Conservation (phyloP, 345 rosid species). For the Euphorbia lathyris region DNA sequence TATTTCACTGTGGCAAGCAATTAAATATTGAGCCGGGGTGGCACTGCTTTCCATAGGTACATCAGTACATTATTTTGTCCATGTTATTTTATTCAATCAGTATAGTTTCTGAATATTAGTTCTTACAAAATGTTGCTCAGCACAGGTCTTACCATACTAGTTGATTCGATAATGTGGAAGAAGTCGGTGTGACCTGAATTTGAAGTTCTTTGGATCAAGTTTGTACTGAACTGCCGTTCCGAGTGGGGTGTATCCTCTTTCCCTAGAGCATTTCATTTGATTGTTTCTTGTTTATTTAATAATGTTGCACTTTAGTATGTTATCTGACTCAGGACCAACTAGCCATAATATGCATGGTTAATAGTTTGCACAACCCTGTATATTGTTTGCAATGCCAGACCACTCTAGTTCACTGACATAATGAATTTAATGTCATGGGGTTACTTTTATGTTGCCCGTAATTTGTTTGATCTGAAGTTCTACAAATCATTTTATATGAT, state of each 20-base stretch:
- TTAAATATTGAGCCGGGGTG: slow-evolving; percentile 53
- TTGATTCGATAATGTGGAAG: slow-evolving; percentile 96
- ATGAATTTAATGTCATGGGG: neutral
- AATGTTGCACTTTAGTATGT: neutral
- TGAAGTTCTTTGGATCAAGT: slow-evolving; percentile 96
- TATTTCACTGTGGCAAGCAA: slow-evolving; percentile 60
- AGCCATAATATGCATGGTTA: neutral
- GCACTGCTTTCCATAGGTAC: slow-evolving; percentile 63
- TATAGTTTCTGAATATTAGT: slow-evolving; percentile 14
- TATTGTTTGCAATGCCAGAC: neutral
- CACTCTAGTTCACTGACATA: neutral
- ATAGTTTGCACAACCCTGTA: neutral
- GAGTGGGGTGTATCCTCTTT: slow-evolving; percentile 98
- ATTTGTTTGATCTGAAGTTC: neutral
- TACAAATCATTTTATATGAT: neutral
- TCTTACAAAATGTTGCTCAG: slow-evolving; percentile 27
- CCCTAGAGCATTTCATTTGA: neutral
- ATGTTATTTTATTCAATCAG: neutral
- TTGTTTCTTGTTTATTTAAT: neutral
- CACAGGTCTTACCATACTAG: slow-evolving; percentile 69
- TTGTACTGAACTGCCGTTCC: slow-evolving; percentile 87
- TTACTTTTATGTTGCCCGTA: no score
- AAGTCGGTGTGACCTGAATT: slow-evolving; percentile 84
- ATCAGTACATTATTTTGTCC: neutral
- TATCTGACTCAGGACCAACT: neutral